Evolutionary conservation across 352 stramenopile genomes (phyloP), one percentile per base, ranked within the genome.

Genomic region (Hyphochytrium catenoides): DNA sequence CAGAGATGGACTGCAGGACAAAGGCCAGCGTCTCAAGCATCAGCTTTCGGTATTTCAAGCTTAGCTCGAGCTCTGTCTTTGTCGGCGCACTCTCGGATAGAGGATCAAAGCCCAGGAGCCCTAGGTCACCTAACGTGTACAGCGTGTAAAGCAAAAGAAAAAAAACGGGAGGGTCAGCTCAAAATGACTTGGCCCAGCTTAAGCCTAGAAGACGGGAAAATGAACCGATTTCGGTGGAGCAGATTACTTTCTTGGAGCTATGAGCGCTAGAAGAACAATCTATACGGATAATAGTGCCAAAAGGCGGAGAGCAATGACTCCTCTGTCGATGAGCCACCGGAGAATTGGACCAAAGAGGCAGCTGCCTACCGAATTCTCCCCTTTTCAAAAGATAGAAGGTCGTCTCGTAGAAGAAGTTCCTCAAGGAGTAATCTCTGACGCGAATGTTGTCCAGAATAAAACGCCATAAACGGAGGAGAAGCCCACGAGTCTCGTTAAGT

Each of bases 381-480:
- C 70, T 65, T 50, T 85, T 85, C 3, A 85, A 63, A 23, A 85
- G 47, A 47, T 85, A 85, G 35, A 85, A 85, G 7, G 83, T 54
- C 31, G 83, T 23, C 32, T 85, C 70, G 31, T 85, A 85, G 26
- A 85, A 82, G 6, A 85, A 68, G 43, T 85, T 85, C 24, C 70
- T 65, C 34, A 85, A 44, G 8, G 70, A 79, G 44, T 85, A 85
- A 42, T 85, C 68, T 21, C 70, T 59, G n/a, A 85, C 70, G 21
- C 70, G 70, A 43, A 85, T 85, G 26, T 85, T 85, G 43, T 85
- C 70, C 26, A 85, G 49, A 17, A 85, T 32, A 26, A 85, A 85
- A 31, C 83, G 70, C 70, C 70, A 85, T 18, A 85, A 34, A 12
- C 70, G 57, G 14, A 85, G 54, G 26, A 85, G 26, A 2, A 85